Percentiles rank a stretch among this genome's conserved stretches.
Evolutionary conservation across 2,329 filamentous ascomycete species (phyloP).

Genomic region (Colletotrichum karsti): DNA sequence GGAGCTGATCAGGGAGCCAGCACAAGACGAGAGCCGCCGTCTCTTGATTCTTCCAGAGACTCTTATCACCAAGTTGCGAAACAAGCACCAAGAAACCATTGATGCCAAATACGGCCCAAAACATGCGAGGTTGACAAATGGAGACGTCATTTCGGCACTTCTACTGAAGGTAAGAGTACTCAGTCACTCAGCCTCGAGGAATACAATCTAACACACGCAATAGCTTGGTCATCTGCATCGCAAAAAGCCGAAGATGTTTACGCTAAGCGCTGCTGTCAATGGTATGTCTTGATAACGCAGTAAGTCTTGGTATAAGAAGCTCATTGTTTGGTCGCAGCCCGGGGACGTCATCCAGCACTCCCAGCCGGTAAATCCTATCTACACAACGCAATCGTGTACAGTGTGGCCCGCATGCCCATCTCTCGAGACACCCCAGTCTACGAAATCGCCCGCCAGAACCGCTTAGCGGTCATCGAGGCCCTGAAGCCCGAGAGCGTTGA

Average conservation of each 20-base stretch:
- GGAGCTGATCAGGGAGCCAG: conserved; percentile 17
- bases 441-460: conserved; percentile 29
- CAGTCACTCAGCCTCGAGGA: too few species aligned
- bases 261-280: not conserved
- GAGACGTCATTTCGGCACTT: conserved; percentile 6
- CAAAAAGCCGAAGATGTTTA: conserved; percentile 22
- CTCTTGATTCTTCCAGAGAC: conserved; percentile 5
- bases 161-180: not conserved
- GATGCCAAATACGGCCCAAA: conserved; percentile 12
- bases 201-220: not conserved
- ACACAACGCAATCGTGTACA: conserved; percentile 30
- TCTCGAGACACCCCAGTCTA: conserved; percentile 19
- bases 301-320: not conserved
- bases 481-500: conserved; percentile 6
- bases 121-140: not conserved
- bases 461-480: conserved; percentile 32
- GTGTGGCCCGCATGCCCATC: conserved; percentile 7
- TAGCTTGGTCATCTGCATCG: conserved; percentile 27
- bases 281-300: not conserved
- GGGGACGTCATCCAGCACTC: conserved; percentile 26
- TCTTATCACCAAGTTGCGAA: conserved; percentile 4
- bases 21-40: conserved; percentile 15
- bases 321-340: conserved; percentile 10
- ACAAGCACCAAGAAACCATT: conserved; percentile 10
- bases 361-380: conserved; percentile 26